Conservation (phyloP, 441 rosid genomes). For the Gossypium lobatum region DNA sequence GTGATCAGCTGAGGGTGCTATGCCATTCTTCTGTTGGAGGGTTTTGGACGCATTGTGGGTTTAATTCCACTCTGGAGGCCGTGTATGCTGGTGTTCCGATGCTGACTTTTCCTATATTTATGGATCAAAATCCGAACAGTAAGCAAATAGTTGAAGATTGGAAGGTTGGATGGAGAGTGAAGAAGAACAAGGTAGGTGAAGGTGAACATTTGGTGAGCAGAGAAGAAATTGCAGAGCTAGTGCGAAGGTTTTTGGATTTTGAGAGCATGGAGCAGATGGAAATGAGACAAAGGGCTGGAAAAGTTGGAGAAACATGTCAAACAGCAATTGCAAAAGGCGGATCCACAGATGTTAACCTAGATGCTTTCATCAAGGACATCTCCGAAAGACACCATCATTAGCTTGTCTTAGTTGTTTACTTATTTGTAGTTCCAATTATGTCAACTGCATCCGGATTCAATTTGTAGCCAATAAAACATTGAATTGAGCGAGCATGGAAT, state of each 20-base stretch:
- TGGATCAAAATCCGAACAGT: conserved; percentile 21
- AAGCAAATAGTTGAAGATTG: conserved; percentile 24
- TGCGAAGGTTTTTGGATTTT: conserved; percentile 33
- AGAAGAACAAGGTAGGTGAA: conserved; percentile 6
- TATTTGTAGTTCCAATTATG: not conserved
- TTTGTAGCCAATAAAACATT: not conserved
- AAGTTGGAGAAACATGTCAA: conserved; percentile 18
- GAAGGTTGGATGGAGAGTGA: conserved; percentile 26
- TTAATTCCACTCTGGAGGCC: conserved; percentile 34
- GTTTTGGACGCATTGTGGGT: conserved; percentile 36
- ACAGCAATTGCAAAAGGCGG: conserved; percentile 23
- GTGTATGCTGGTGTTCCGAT: conserved; percentile 23
- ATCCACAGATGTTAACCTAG: conserved; percentile 29
- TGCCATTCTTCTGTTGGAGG: conserved; percentile 34
- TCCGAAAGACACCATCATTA: not conserved
- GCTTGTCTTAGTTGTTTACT: conserved; percentile 1
- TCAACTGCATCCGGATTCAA: not conserved
- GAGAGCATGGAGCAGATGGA: conserved; percentile 23
- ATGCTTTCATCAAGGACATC: conserved; percentile 30
- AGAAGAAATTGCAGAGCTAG: conserved; percentile 23
- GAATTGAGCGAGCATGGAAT: not conserved
- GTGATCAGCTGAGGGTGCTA: conserved; percentile 30
- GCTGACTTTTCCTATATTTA: conserved; percentile 24
- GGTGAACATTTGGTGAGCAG: conserved; percentile 21
- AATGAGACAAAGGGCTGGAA: conserved; percentile 26